Base-by-base conservation (phyloP, 495 filamentous ascomycete species). In the Neurospora sp. region DNA sequence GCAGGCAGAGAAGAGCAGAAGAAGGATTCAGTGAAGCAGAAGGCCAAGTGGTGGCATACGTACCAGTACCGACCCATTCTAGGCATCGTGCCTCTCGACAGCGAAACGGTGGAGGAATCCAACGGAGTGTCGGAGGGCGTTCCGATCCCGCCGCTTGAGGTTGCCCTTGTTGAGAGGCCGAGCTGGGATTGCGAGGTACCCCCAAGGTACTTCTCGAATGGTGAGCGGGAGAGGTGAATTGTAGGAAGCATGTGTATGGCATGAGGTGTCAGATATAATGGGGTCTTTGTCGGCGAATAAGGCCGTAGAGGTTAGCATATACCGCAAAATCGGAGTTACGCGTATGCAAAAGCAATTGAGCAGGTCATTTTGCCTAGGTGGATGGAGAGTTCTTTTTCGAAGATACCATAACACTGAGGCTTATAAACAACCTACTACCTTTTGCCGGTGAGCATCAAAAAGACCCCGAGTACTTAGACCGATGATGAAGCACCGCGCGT, bases 1-100 rank as follows among this genome's bases (percentile, higher is more conserved):
- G 42, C 42, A n/a, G 74, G 72, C 39, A 78, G 78, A 42, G 39
- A 68, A 1, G 46, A 65, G 9, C 77, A 76, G 68, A 74, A 70
- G 69, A 74, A 74, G 41, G 72, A 41, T 12, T 68, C 53, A 61
- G 71, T 69, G 35, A 79, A 76, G 72, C 79, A 77, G 73, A 71
- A 76, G 71, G 75, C 80, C 39, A 81, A 84, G 27, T 90, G 86
- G 76, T 98, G 94, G 94, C 88, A 87, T 74, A 95, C 94, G 10
- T 93, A 91, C 81, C 94, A 96, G 78, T 99, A 97, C 79, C 86
- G 94, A 72, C 92, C 94, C 10, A 93, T 99, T 73, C 81, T 99
- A 75, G 96, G 94, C 5, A 91, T 98, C 39, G 91, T 95, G 16
- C 89, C 91, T 20, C 81, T 99, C 18, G 74, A 71, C 35, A 83